These are phyloP conservation scores for Suhomyces prunicola DNA, from an alignment of 805 yeast genomes.

Conservation along the genomic window DNA sequence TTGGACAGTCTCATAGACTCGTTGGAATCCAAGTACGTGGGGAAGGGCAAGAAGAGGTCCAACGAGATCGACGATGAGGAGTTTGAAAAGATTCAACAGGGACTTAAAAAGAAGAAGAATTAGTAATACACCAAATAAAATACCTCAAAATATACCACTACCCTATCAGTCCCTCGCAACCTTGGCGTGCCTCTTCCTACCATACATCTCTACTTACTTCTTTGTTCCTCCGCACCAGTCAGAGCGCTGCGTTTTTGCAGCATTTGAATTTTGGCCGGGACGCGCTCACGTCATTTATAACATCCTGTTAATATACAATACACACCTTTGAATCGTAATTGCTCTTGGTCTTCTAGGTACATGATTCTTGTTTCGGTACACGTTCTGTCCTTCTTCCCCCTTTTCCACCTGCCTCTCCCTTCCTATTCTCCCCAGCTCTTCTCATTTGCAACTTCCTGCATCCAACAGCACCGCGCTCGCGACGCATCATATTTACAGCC, in stretches of 20 bases:
- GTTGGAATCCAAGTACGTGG: constrained; percentile 50
- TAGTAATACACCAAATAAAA: neutral
- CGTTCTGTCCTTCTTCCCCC: too few relatives aligned
- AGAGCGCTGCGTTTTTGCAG: neutral
- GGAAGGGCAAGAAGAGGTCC: constrained; percentile 33
- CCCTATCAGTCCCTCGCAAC: neutral
- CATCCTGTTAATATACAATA: neutral
- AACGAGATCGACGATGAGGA: constrained; percentile 49
- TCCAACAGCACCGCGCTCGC: neutral
- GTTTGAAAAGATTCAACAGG: constrained; percentile 44
- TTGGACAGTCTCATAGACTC: constrained; percentile 46
- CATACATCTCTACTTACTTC: neutral
- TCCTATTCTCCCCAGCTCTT: neutral
- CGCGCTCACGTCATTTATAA: neutral
- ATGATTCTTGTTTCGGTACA: neutral
- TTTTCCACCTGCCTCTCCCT: neutral
- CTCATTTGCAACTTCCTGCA: neutral
- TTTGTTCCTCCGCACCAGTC: neutral
- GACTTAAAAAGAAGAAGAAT: constrained; percentile 24
- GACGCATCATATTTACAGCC: neutral
- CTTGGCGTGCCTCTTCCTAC: neutral
- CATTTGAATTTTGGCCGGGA: neutral
- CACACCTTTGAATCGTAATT: neutral
- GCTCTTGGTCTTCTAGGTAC: neutral
- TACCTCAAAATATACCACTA: neutral